phyloP scores from a whole-genome alignment of 1,284 basidiomycete species.

The Ceratobasidium sp. region DNA sequence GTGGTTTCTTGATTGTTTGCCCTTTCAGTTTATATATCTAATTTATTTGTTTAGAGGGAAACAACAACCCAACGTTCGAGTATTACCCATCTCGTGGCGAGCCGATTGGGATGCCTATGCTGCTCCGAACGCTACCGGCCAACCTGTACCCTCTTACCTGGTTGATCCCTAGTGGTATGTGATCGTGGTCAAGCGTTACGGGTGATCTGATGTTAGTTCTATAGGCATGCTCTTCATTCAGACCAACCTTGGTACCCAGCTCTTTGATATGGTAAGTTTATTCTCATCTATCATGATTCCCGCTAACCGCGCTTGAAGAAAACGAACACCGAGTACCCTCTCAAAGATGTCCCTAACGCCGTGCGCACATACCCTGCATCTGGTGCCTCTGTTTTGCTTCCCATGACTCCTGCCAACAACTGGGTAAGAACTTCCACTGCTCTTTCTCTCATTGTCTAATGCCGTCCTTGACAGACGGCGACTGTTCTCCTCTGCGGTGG shows the following conservation, averaged over 20 bases:
- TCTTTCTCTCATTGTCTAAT: background rate
- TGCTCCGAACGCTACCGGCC: slow-evolving; percentile 82
- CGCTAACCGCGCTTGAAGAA: slow-evolving; percentile 69
- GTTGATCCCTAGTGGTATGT: slow-evolving; percentile 81
- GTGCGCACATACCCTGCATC: slow-evolving; percentile 92
- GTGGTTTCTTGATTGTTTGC: background rate
- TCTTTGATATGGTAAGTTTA: slow-evolving; percentile 52
- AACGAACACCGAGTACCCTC: slow-evolving; percentile 63
- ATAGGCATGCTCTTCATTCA: slow-evolving; percentile 71
- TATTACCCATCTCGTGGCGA: slow-evolving; percentile 75
- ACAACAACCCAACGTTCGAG: slow-evolving; percentile 66
- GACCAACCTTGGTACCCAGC: slow-evolving; percentile 76
- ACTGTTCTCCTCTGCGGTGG: slow-evolving; percentile 90
- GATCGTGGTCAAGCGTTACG: background rate
- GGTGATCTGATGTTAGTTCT: background rate
- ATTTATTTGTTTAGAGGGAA: slow-evolving; percentile 29
- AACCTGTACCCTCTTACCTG: slow-evolving; percentile 89
- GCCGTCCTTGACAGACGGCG: slow-evolving; percentile 59
- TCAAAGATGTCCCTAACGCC: slow-evolving; percentile 52
- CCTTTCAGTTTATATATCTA: background rate
- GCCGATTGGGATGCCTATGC: slow-evolving; percentile 74
- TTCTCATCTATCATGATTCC: slow-evolving; percentile 49
- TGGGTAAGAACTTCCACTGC: slow-evolving; percentile 52
- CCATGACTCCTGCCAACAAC: slow-evolving; percentile 87
- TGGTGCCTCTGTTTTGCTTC: slow-evolving; percentile 88